These are phyloP conservation scores for Penicillium rolfsii DNA, from an alignment of 2,329 filamentous ascomycete species.

Conservation along the genomic window DNA sequence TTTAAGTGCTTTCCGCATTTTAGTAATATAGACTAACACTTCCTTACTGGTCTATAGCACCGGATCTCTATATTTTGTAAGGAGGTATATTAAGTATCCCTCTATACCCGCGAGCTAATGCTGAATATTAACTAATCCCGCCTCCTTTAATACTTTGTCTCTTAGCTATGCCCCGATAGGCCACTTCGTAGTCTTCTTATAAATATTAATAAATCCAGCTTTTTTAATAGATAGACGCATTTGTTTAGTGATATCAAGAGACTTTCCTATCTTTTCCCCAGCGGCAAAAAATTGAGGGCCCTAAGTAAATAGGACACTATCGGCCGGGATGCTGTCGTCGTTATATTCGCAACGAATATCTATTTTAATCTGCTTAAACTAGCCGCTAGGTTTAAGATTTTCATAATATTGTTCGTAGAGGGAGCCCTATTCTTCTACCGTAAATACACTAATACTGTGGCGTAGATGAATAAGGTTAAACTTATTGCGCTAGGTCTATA, in stretches of 20 bases:
- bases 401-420: constrained; percentile 7
- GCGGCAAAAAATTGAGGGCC: constrained; percentile 24
- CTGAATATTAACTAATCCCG: constrained; percentile 45
- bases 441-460: constrained; percentile 22
- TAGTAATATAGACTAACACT: constrained; percentile 19
- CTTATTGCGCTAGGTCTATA: constrained; percentile 29
- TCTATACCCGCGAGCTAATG: constrained; percentile 36
- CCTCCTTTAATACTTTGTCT: constrained; percentile 34
- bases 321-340: constrained; percentile 20
- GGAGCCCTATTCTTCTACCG: constrained; percentile 16
- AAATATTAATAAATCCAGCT: constrained; percentile 39
- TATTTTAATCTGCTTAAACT: constrained; percentile 28
- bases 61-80: constrained; percentile 27
- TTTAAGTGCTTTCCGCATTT: constrained; percentile 18
- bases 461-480: constrained; percentile 35
- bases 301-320: constrained; percentile 22
- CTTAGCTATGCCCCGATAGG: constrained; percentile 39
- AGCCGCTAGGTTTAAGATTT: constrained; percentile 26
- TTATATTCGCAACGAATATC: constrained; percentile 20
- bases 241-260: constrained; percentile 26
- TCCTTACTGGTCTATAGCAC: constrained; percentile 20
- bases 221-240: constrained; percentile 30
- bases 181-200: constrained; percentile 34
- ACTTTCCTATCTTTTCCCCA: constrained; percentile 26
- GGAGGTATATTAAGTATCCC: constrained; percentile 36